phyloP scores from a whole-genome alignment of 1,284 basidiomycete genomes.

The Neonothopanus nambi region DNA sequence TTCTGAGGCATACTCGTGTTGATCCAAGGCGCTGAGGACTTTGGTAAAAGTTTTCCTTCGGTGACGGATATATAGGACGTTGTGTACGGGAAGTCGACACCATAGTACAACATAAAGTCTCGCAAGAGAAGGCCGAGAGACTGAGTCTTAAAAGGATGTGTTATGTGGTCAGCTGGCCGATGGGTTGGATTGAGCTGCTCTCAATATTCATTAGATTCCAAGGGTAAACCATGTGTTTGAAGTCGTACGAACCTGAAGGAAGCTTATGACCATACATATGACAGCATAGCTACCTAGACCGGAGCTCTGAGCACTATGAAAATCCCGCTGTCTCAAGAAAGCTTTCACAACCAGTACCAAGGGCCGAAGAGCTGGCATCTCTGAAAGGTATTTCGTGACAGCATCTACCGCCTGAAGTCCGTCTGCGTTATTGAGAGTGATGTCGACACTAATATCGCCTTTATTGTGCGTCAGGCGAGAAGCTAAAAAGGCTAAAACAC shows the following conservation, averaged over 20 bases:
- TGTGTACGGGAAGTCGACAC: constrained; percentile 41
- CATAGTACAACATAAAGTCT: constrained; percentile 50
- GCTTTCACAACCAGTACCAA: constrained; percentile 73
- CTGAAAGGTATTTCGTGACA: constrained; percentile 57
- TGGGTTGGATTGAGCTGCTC: constrained; percentile 42
- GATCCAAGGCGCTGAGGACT: constrained; percentile 37
- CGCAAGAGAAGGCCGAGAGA: constrained; percentile 45
- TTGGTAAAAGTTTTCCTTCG: constrained; percentile 35
- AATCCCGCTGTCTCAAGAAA: constrained; percentile 61
- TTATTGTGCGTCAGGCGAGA: not conserved
- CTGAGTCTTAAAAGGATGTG: constrained; percentile 38
- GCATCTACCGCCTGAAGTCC: constrained; percentile 62
- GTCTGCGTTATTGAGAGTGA: constrained; percentile 67
- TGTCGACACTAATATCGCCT: constrained; percentile 68
- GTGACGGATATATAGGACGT: constrained; percentile 42
- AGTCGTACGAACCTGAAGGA: constrained; percentile 67
- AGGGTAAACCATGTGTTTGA: too few species aligned
- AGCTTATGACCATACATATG: constrained; percentile 71
- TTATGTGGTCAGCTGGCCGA: constrained; percentile 33
- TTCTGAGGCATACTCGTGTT: constrained; percentile 24
- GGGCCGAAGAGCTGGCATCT: constrained; percentile 64
- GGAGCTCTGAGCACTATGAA: constrained; percentile 74
- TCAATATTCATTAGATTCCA: not conserved
- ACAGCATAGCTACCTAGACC: constrained; percentile 78
- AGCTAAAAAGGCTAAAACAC: not conserved